These are phyloP conservation scores for Russula griseocarnosa DNA, from an alignment of 768 basidiomycete species.

Conservation along the genomic window DNA sequence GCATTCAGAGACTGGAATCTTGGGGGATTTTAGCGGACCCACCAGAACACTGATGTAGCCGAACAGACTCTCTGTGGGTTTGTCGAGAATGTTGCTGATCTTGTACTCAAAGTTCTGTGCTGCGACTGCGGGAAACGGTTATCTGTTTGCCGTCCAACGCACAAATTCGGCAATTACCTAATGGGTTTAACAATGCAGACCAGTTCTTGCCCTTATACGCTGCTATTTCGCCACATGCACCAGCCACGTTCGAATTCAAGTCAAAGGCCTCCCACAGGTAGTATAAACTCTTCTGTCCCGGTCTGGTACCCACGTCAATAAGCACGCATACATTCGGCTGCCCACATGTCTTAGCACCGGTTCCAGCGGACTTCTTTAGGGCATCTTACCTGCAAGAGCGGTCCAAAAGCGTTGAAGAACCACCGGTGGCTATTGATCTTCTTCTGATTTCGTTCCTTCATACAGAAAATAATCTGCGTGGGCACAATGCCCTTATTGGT, in stretches of 20 bases:
- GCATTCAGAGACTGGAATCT: neutral
- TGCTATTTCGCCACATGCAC: constrained; percentile 96
- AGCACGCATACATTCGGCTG: constrained; percentile 90
- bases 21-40: constrained; percentile 24
- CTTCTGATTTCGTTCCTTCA: constrained; percentile 93
- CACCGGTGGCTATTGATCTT: constrained; percentile 96
- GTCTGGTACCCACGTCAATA: constrained; percentile 91
- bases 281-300: constrained; percentile 84
- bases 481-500: constrained; percentile 92
- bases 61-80: constrained; percentile 83
- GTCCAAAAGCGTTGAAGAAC: constrained; percentile 94
- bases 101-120: constrained; percentile 98
- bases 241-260: constrained; percentile 86
- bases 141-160: neutral
- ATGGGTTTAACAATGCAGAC: constrained; percentile 74
- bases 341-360: neutral
- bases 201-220: constrained; percentile 89
- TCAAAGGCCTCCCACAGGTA: constrained; percentile 95
- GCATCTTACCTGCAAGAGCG: constrained; percentile 65
- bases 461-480: constrained; percentile 88
- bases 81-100: constrained; percentile 84
- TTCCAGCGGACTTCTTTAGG: neutral
- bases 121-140: constrained; percentile 50
- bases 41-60: constrained; percentile 96
- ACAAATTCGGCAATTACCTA: constrained; percentile 47